Evolutionary conservation across 176 grass and related monocot species (phyloP).

Genomic region (Rhynchospora pubera): DNA sequence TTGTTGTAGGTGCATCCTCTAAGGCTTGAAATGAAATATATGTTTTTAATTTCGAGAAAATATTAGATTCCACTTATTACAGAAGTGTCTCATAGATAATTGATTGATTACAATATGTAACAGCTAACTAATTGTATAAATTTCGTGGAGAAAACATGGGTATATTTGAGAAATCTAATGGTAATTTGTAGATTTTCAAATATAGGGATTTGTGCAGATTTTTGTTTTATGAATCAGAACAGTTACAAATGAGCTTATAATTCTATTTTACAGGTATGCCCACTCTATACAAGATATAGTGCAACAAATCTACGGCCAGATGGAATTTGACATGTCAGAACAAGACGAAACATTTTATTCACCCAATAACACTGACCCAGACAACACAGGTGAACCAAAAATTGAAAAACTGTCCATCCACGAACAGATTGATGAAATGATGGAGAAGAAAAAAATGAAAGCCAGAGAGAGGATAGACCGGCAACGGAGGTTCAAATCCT

Average conservation of each 20-base stretch:
- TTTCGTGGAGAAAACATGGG: background rate
- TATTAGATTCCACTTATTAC: background rate
- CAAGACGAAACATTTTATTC: slow-evolving; percentile 42
- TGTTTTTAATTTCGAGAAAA: background rate
- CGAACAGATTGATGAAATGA: background rate
- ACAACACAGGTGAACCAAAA: slow-evolving; percentile 14
- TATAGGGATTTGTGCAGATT: background rate
- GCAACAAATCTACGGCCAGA: slow-evolving; percentile 68
- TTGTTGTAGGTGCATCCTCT: background rate
- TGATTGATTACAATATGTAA: background rate
- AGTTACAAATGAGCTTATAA: background rate
- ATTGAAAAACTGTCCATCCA: background rate
- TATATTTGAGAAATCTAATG: background rate
- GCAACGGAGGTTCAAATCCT: slow-evolving; percentile 57
- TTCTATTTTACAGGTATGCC: slow-evolving; percentile 6
- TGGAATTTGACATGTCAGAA: slow-evolving; percentile 88
- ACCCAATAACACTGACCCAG: slow-evolving; percentile 60
- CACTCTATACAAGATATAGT: slow-evolving; percentile 44
- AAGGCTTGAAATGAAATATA: background rate
- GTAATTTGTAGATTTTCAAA: background rate
- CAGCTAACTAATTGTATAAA: background rate
- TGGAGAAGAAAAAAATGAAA: slow-evolving; percentile 33
- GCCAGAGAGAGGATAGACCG: slow-evolving; percentile 64
- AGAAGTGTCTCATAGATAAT: background rate
- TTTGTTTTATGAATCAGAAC: background rate